Base-by-base conservation (phyloP, 805 yeast species). In the Myxozyma neglecta region DNA sequence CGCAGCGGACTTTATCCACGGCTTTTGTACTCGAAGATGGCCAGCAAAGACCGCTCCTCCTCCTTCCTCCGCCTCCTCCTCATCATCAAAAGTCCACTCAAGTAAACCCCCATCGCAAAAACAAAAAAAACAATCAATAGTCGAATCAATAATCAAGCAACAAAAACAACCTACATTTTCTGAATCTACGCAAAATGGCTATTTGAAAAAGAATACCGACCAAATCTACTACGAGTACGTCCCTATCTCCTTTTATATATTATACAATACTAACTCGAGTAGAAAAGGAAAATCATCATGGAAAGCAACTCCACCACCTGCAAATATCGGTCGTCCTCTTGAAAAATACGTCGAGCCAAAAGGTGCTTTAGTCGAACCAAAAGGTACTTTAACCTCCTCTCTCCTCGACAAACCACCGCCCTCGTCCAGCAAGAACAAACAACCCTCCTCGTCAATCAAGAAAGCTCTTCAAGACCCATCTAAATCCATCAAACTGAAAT, bases 1-100 rank as follows among this genome's bases (percentile, higher is more conserved):
- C 4, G 65, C 68, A 20, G 53, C 66, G 18, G 59, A 68, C 24
- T 68, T 65, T 45, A 66, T 68, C 39, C 51, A 59, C 6, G 56
- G 55, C 8, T 68, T 64, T 45, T 62, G 65, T 43, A 35, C 61
- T 11, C 45, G 61, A 42, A 37, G 63, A 40, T 66, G 67, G 70
- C 52, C 35, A 18, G 29, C 37, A 11, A 18, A 49, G 20, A 11
- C 58, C n/a, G 14, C 58, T 14, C 44, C 45, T 44, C 45, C n/a
- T 11, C 29, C 45, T 10, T 44, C 45, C n/a, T 11, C 29, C 45
- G 16, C n/a, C n/a, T n/a, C n/a, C n/a, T n/a, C n/a, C n/a, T 34
- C 52, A 20, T 13, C 49, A 13, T 7, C 53, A 18, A 18, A 48
- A 20, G n/a, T 5, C 9, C 29, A 39, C 3, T 24, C 6, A 34